Evolutionary conservation across 2,329 filamentous ascomycete genomes (phyloP).

Genomic region (Aaosphaeria arxii): DNA sequence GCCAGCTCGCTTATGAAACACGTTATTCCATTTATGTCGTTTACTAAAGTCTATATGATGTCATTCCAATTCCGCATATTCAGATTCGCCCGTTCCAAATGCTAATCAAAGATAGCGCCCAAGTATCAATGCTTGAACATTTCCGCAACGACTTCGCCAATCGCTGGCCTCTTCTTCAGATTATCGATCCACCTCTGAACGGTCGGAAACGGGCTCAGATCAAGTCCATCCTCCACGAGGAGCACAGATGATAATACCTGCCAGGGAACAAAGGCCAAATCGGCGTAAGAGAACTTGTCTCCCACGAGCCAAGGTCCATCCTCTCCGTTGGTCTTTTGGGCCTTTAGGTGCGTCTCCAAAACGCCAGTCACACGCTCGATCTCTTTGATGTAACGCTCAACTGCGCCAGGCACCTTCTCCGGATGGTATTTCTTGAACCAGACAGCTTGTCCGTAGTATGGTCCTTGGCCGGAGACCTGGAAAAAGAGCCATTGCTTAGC

Average conservation of each 20-base stretch:
- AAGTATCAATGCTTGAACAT: no score
- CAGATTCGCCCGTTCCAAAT: no score
- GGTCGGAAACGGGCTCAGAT: neutral
- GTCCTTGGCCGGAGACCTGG: constrained; percentile 47
- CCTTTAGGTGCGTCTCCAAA: constrained; percentile 41
- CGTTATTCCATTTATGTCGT: neutral
- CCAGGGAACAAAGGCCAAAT: constrained; percentile 25
- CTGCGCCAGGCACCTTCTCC: constrained; percentile 45
- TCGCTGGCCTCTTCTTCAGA: neutral
- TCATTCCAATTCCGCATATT: no score
- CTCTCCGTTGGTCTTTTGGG: constrained; percentile 8
- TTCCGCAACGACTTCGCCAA: neutral
- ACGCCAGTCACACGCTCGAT: constrained; percentile 47
- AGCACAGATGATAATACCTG: constrained; percentile 8
- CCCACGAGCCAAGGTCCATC: constrained; percentile 31
- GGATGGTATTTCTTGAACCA: constrained; percentile 38
- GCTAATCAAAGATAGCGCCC: no score
- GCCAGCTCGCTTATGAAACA: neutral
- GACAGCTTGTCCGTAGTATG: constrained; percentile 40
- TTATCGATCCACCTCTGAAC: neutral
- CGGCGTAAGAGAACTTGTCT: constrained; percentile 21
- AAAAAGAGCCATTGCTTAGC: constrained; percentile 46
- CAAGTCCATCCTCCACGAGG: neutral
- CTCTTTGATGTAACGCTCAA: constrained; percentile 48
- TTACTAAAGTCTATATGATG: no score